phyloP scores from a whole-genome alignment of 225 moss, liverwort and hornwort genomes.

The Pseudisothecium myosuroides region DNA sequence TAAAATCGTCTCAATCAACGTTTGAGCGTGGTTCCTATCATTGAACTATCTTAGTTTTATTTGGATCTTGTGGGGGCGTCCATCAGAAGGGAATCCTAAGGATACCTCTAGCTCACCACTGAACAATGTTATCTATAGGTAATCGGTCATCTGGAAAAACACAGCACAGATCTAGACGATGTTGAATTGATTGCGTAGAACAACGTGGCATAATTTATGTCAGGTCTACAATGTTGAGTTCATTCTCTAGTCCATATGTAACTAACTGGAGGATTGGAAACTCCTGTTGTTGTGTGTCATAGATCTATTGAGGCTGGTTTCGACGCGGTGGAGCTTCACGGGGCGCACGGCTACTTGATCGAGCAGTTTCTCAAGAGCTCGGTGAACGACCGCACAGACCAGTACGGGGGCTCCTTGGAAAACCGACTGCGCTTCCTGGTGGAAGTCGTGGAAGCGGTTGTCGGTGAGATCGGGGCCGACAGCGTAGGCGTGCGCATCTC shows the following conservation, averaged over 20 bases:
- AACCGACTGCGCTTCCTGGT: slow-evolving; percentile 46
- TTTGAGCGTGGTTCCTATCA: neutral
- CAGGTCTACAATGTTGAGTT: neutral
- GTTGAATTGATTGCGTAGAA: too few species aligned
- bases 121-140: neutral
- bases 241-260: neutral
- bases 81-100: neutral
- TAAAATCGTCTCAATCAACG: neutral
- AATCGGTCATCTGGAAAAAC: too few species aligned
- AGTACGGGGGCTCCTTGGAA: slow-evolving; percentile 28
- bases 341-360: slow-evolving; percentile 43
- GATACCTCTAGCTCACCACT: neutral
- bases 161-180: neutral
- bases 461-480: slow-evolving; percentile 29
- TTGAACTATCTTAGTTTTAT: neutral
- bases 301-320: neutral
- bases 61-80: neutral
- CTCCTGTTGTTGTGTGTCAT: neutral
- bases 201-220: neutral
- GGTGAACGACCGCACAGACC: slow-evolving; percentile 29
- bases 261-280: neutral
- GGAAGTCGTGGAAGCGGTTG: slow-evolving; percentile 44
- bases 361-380: slow-evolving; percentile 21
- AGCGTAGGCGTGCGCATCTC: slow-evolving; percentile 55
- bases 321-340: slow-evolving; percentile 7